Percentiles rank a stretch among this genome's conserved stretches.
phyloP scores from a whole-genome alignment of 768 basidiomycete species.

The Heimioporus sp. region DNA sequence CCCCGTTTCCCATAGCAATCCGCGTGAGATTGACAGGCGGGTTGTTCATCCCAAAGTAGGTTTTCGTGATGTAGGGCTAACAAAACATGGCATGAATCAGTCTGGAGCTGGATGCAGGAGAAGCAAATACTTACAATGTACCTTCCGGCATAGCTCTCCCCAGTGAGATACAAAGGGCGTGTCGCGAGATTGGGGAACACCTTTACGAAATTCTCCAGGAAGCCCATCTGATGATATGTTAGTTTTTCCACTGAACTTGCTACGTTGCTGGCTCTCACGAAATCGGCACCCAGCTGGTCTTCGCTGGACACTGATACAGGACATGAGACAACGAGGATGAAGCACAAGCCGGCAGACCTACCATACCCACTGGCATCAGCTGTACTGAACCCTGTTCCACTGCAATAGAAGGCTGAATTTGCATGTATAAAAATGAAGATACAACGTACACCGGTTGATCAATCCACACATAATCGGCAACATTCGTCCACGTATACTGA shows the following conservation, averaged over 20 bases:
- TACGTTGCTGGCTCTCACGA: neutral
- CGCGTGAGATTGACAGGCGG: slow-evolving; percentile 69
- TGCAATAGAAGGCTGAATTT: neutral
- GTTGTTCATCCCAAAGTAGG: slow-evolving; percentile 56
- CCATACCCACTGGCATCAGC: neutral
- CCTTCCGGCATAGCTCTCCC: slow-evolving; percentile 72
- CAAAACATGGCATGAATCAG: neutral
- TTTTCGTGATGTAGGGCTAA: slow-evolving; percentile 75
- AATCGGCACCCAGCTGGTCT: neutral
- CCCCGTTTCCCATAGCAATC: slow-evolving; percentile 68
- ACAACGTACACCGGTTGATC: slow-evolving; percentile 61
- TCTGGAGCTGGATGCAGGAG: neutral
- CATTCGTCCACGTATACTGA: slow-evolving; percentile 51
- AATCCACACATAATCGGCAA: slow-evolving; percentile 61
- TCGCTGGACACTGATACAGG: too few species aligned
- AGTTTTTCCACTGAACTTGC: neutral
- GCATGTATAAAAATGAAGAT: neutral
- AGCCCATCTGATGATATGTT: slow-evolving; percentile 51
- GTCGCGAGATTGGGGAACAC: slow-evolving; percentile 67
- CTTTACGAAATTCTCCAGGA: slow-evolving; percentile 66
- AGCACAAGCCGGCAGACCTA: too few species aligned
- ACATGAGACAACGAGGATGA: too few species aligned
- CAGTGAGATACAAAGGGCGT: slow-evolving; percentile 66
- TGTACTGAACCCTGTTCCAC: neutral
- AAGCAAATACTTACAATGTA: slow-evolving; percentile 49